phyloP scores from a whole-genome alignment of 1,139 yeast genomes.

The Schizosaccharomyces versatilis region DNA sequence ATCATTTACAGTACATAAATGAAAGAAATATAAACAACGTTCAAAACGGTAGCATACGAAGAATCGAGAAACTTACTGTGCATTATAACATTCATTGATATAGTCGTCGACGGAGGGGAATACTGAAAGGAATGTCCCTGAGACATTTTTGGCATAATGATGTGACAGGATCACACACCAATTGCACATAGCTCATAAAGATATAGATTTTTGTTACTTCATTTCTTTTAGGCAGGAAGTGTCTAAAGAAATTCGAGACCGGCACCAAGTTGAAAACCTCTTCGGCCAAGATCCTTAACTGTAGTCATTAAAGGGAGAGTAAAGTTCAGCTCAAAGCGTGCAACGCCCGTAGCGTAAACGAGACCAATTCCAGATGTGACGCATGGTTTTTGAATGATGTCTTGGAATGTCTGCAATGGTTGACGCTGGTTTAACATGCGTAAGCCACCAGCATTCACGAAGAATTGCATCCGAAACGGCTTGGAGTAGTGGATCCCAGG shows the following conservation, averaged over 20 bases:
- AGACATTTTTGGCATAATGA: no score
- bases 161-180: no score
- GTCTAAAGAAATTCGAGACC: constrained; percentile 1
- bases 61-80: no score
- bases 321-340: constrained; percentile 2
- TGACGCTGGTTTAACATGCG: constrained; percentile 23
- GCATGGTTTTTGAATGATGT: background rate
- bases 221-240: background rate
- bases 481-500: constrained; percentile 29
- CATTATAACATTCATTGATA: no score
- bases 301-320: background rate
- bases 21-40: no score
- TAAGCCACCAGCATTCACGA: constrained; percentile 28
- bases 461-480: constrained; percentile 15
- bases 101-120: no score
- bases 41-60: no score
- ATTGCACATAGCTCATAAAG: no score
- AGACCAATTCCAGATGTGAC: constrained; percentile 1
- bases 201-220: no score
- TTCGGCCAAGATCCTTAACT: constrained; percentile 1
- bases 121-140: no score
- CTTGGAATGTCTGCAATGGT: constrained; percentile 6
- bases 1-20: no score
- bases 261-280: constrained; percentile 1
- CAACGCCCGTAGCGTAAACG: constrained; percentile 1